A percentile compares a stretch with the other conserved stretches of the same genome.
Evolutionary conservation across 2,329 filamentous ascomycete species (phyloP).

Genomic region (Seiridium cupressi): DNA sequence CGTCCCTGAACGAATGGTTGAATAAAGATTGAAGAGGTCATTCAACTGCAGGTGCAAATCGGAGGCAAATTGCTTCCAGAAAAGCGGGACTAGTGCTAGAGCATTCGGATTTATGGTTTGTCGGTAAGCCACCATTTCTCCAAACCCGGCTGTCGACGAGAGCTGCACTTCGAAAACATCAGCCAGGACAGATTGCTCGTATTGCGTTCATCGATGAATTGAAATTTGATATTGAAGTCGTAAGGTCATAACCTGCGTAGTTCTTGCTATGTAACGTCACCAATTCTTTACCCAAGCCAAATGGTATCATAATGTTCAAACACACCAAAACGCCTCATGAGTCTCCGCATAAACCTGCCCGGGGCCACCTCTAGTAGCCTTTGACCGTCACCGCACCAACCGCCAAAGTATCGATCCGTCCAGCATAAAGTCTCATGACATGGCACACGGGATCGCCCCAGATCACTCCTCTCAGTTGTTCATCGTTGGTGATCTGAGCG

Average conservation of each 20-base stretch:
- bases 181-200: background rate
- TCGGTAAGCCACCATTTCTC: too few relatives aligned
- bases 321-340: background rate
- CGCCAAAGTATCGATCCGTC: constrained; percentile 68
- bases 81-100: too few relatives aligned
- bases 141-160: too few relatives aligned
- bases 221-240: background rate
- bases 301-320: constrained; percentile 3
- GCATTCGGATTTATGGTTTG: too few relatives aligned
- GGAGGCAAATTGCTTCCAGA: background rate
- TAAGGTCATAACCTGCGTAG: background rate
- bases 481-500: constrained; percentile 66
- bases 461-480: constrained; percentile 65
- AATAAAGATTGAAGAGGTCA: too few relatives aligned
- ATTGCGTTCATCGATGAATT: background rate
- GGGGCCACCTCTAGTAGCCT: constrained; percentile 12
- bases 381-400: constrained; percentile 61
- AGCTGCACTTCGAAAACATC: too few relatives aligned
- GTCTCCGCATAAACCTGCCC: background rate
- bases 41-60: background rate
- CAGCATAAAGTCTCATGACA: constrained; percentile 75
- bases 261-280: too few relatives aligned
- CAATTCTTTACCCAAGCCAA: background rate
- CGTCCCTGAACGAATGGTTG: background rate
- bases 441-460: constrained; percentile 84